These are phyloP conservation scores for Penicillium silybi DNA, from an alignment of 495 filamentous ascomycete genomes.

Conservation along the genomic window DNA sequence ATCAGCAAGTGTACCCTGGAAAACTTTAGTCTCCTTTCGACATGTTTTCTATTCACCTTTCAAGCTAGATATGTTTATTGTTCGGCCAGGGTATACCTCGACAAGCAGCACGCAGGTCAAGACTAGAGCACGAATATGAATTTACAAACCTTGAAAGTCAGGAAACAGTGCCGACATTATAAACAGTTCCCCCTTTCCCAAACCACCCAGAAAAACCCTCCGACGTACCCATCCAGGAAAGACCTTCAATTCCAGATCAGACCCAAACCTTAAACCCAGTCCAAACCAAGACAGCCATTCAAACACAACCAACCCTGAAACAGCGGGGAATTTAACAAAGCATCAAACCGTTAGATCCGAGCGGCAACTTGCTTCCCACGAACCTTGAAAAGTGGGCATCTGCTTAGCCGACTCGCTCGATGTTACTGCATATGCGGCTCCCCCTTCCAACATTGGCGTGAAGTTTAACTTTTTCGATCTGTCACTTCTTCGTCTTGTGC, in stretches of 20 bases:
- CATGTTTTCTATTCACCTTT: too few species aligned
- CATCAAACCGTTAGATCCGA: not conserved
- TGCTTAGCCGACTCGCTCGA: not conserved
- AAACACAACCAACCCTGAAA: conserved; percentile 12
- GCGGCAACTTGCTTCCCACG: not conserved
- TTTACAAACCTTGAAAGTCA: too few species aligned
- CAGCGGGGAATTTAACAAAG: not conserved
- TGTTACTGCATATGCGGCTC: conserved; percentile 2
- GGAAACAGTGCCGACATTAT: not conserved
- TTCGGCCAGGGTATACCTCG: too few species aligned
- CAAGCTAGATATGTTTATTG: not conserved
- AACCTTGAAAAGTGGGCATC: not conserved
- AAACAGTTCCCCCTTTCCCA: not conserved
- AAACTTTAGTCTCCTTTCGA: not conserved
- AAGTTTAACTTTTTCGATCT: conserved; percentile 2
- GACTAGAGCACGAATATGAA: too few species aligned
- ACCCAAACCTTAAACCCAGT: not conserved
- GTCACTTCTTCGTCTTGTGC: not conserved
- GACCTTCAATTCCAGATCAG: not conserved
- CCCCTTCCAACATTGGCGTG: not conserved
- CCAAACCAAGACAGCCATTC: conserved; percentile 2
- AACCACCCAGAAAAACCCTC: not conserved
- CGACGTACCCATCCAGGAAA: not conserved
- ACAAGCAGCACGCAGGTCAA: too few species aligned
- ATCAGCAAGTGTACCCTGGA: not conserved